Percentiles rank a stretch among this genome's conserved stretches.
Conservation (phyloP, 31 red algal genomes). For the Porphyra umbilicalis region DNA sequence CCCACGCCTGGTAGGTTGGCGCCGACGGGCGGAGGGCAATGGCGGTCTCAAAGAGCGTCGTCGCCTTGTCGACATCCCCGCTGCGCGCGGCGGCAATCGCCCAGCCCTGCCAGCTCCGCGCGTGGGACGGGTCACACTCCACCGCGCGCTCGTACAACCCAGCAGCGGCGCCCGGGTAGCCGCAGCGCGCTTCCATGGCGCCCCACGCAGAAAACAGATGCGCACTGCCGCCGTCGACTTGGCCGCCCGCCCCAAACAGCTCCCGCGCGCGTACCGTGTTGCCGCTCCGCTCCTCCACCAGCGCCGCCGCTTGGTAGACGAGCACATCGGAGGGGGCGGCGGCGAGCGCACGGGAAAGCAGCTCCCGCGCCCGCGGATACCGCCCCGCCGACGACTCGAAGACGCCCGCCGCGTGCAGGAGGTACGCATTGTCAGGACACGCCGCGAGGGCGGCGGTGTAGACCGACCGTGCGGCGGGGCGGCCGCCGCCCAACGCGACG, state of each 20-base stretch:
- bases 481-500: neutral
- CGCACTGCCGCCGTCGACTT: conserved; percentile 11
- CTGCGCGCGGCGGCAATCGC: conserved; percentile 42
- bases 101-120: conserved; percentile 70
- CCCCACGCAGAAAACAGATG: conserved; percentile 71
- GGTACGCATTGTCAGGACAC: conserved; percentile 22
- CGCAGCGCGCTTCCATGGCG: conserved; percentile 35
- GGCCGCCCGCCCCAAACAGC: conserved; percentile 32
- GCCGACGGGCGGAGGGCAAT: conserved; percentile 56
- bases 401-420: conserved; percentile 81
- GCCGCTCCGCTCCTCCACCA: conserved; percentile 62
- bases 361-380: conserved; percentile 14
- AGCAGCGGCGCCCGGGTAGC: conserved; percentile 15
- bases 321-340: conserved; percentile 42
- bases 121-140: conserved; percentile 35
- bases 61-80: conserved; percentile 13
- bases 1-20: conserved; percentile 82
- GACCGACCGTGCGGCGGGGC: neutral
- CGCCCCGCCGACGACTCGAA: conserved; percentile 39
- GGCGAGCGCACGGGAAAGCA: conserved; percentile 39
- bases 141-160: conserved; percentile 51
- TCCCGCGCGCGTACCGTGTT: conserved; percentile 11
- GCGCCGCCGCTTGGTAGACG: conserved; percentile 64
- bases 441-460: neutral
- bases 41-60: conserved; percentile 45